Percentiles rank a stretch among this genome's conserved stretches.
phyloP scores from a whole-genome alignment of 2,329 filamentous ascomycete genomes.

The Aspergillus aculeatinus region DNA sequence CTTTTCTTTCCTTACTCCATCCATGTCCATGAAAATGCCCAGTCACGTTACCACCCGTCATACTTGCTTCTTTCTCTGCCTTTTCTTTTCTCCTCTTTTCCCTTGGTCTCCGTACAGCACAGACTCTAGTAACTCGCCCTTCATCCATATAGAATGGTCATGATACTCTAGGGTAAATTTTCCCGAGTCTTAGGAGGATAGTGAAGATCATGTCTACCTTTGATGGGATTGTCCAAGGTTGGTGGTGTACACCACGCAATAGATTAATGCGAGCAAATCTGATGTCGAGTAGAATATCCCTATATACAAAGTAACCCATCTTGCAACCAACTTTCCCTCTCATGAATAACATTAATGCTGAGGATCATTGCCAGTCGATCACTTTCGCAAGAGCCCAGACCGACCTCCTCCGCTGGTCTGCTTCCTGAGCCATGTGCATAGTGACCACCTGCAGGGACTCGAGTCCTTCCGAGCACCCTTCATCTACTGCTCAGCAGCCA shows the following conservation, averaged over 20 bases:
- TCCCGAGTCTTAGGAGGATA: no score
- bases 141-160: not conserved
- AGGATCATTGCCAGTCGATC: conserved; percentile 63
- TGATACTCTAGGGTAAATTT: no score
- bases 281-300: conserved; percentile 63
- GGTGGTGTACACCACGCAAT: not conserved
- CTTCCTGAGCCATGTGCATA: conserved; percentile 91
- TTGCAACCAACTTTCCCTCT: not conserved
- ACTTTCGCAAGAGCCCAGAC: conserved; percentile 63
- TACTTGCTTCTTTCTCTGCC: not conserved
- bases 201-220: conserved; percentile 69
- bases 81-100: not conserved
- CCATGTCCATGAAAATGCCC: not conserved
- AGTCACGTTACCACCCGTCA: not conserved
- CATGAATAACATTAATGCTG: conserved; percentile 16
- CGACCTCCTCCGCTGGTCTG: conserved; percentile 69
- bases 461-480: conserved; percentile 76
- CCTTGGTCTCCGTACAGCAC: not conserved
- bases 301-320: conserved; percentile 63
- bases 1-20: no score
- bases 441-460: conserved; percentile 80
- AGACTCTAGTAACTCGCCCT: not conserved
- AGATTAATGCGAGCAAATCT: conserved; percentile 7
- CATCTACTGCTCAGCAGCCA: conserved; percentile 86
- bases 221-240: conserved; percentile 59